phyloP scores from a whole-genome alignment of 2,329 filamentous ascomycete species.

The Colletotrichum kahawae region DNA sequence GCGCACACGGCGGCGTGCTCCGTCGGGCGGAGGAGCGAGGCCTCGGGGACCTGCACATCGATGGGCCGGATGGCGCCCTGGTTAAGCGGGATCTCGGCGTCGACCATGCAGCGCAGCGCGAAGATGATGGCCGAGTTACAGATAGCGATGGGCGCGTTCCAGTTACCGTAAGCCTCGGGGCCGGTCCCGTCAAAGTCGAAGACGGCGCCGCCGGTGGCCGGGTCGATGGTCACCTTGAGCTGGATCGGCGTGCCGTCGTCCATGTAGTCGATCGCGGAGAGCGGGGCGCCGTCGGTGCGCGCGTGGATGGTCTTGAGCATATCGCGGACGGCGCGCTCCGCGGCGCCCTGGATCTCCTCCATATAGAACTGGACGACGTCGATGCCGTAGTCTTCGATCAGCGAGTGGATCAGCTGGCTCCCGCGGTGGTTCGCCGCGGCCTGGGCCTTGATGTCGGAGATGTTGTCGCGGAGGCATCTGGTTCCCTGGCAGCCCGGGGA shows the following conservation, averaged over 20 bases:
- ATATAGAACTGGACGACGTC: constrained; percentile 72
- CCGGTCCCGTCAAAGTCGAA: constrained; percentile 54
- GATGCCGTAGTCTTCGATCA: constrained; percentile 77
- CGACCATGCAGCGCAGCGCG: constrained; percentile 36
- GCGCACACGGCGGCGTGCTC: constrained; percentile 37
- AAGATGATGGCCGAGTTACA: constrained; percentile 39
- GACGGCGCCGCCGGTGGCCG: constrained; percentile 73
- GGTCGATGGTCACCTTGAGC: constrained; percentile 77
- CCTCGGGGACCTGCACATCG: constrained; percentile 73
- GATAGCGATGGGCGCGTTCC: constrained; percentile 34
- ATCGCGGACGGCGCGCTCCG: constrained; percentile 75
- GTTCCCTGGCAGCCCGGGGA: constrained; percentile 81
- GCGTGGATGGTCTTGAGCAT: constrained; percentile 75
- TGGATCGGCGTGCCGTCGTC: constrained; percentile 83
- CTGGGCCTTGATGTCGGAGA: constrained; percentile 87
- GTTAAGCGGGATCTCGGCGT: constrained; percentile 37
- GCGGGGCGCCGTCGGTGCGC: constrained; percentile 71
- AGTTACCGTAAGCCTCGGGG: constrained; percentile 33
- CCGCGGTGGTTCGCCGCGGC: constrained; percentile 88
- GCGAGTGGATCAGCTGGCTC: constrained; percentile 72
- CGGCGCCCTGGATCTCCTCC: constrained; percentile 81
- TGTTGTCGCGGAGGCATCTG: constrained; percentile 79
- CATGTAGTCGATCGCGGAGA: constrained; percentile 82
- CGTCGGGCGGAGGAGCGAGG: constrained; percentile 42
- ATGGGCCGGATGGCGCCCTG: constrained; percentile 73